Evolutionary conservation across 2,329 filamentous ascomycete species (phyloP), one percentile per base, ranked within the genome.

Genomic region (Cytospora chrysosperma): DNA sequence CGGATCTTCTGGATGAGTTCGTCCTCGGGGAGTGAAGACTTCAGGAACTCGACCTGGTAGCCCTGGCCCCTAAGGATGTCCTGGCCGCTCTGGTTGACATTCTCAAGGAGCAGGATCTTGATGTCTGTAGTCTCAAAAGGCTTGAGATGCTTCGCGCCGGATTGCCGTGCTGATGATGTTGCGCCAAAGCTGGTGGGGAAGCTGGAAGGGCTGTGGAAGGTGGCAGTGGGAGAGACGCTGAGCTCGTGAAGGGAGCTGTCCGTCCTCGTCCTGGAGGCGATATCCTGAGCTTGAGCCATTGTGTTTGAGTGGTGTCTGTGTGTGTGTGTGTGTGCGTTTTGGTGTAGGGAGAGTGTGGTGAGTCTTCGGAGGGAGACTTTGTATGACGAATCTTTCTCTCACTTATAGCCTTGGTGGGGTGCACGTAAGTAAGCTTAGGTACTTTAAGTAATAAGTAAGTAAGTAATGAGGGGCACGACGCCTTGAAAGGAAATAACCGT

Each of bases 1-100:
- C 88, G 86, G 74, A 99, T 99, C 84, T 97, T 99, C 80, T 96
- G 89, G 75, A 99, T 96, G 71, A 99, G 85, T 79, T 98, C 85
- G 70, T 95, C 92, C 75, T 99, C 95, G 0, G 92, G 89, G 62
- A 99, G 80, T 37, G 93, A 97, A 68, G 87, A 88, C 82, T 97
- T 99, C 68, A 94, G 79, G 56, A 88, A 86, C 78, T 99, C 95
- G 37, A 99, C 95, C 78, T 99, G 95, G 76, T 99, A 99, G 64
- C 95, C 95, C 78, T 99, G 93, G 62, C 81, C 82, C 63, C 79
- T 86, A 63, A 99, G 82, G 63, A 97, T 93, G 54, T 96, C 88
- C 71, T 88, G 86, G 17, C 95, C 95, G 27, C 92, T 92, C 77
- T 92, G 82, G 76, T 99, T 99, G 73, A 99, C 91, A 78, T 98